Conservation (phyloP, 129 eudicot species). For the Tagetes patula region DNA sequence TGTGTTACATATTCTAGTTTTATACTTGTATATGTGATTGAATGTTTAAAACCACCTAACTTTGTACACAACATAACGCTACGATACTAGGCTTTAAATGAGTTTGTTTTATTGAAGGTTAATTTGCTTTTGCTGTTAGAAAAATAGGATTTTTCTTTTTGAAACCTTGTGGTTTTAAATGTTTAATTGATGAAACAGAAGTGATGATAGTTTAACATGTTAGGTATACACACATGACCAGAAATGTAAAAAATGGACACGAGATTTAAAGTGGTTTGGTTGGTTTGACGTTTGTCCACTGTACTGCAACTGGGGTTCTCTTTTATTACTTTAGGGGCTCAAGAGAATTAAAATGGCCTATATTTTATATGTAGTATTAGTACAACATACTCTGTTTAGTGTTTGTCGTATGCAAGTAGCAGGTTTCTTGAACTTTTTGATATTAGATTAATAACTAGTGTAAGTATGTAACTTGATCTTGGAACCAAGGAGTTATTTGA, state of each 20-base stretch:
- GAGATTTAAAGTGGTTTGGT: no score
- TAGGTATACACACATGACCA: no score
- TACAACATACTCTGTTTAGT: conserved; percentile 9
- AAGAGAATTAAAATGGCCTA: no score
- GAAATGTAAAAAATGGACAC: no score
- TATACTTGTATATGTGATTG: not conserved
- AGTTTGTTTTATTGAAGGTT: not conserved
- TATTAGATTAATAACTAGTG: not conserved
- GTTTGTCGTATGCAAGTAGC: conserved; percentile 14
- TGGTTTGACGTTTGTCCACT: no score
- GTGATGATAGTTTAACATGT: not conserved
- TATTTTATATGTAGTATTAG: not conserved
- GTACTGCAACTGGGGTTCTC: no score
- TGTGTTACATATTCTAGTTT: conserved; percentile 16
- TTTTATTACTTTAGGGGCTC: no score
- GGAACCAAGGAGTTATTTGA: not conserved
- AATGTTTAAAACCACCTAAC: conserved; percentile 6
- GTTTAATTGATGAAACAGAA: not conserved
- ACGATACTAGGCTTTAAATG: conserved; percentile 10
- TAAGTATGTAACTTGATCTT: not conserved
- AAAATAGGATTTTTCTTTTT: not conserved
- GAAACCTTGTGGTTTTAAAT: not conserved
- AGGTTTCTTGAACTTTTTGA: not conserved
- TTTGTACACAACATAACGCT: conserved; percentile 17
- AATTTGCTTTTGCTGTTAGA: not conserved